phyloP scores from a whole-genome alignment of 108 stramenopile genomes.

The Cyclotella atomus region DNA sequence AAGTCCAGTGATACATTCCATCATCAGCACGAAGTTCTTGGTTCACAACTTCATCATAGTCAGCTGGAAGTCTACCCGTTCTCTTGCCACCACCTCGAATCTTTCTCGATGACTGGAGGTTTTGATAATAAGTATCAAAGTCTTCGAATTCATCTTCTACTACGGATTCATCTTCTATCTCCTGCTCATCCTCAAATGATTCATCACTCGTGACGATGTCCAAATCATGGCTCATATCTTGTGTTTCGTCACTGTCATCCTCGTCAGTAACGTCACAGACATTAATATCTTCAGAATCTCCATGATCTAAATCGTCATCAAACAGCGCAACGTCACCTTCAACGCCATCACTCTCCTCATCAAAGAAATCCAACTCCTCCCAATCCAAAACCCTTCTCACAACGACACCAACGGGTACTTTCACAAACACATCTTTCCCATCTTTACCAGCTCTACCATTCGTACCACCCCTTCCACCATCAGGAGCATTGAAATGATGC shows the following conservation, averaged over 20 bases:
- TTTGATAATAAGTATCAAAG: constrained; percentile 35
- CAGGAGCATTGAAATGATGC: constrained; percentile 67
- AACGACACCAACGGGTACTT: constrained; percentile 87
- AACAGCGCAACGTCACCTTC: constrained; percentile 11
- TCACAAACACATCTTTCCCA: constrained; percentile 71
- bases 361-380: constrained; percentile 56
- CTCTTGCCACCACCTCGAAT: constrained; percentile 11
- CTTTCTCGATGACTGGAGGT: constrained; percentile 25
- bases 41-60: constrained; percentile 48
- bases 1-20: constrained; percentile 56
- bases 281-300: constrained; percentile 26
- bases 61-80: constrained; percentile 10
- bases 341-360: constrained; percentile 31
- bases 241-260: not conserved
- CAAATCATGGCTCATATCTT: not conserved
- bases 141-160: constrained; percentile 42
- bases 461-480: constrained; percentile 62
- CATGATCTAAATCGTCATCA: constrained; percentile 20
- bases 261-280: not conserved
- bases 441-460: constrained; percentile 66
- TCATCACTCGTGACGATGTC: not conserved
- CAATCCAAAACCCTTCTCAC: constrained; percentile 75
- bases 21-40: constrained; percentile 34
- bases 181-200: not conserved
- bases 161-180: constrained; percentile 7